Percentiles rank a stretch among this genome's conserved stretches.
Conservation (phyloP, 139 green algal genomes). For the Astrephomene gubernaculifera region DNA sequence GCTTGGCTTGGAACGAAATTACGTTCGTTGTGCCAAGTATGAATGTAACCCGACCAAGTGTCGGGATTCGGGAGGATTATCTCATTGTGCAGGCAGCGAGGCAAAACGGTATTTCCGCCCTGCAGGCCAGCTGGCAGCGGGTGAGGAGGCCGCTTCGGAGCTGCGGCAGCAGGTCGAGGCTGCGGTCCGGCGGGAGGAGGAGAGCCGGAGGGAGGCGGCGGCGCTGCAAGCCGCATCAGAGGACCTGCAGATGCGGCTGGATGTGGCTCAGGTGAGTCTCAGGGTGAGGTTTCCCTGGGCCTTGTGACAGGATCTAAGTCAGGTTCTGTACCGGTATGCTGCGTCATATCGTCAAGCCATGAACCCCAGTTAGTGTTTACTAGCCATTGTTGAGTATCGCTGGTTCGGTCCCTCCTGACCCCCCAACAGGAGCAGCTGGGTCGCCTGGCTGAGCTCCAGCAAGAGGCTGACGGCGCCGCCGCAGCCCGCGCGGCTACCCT, state of each 20-base stretch:
- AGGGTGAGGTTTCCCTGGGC: no score
- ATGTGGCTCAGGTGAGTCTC: slow-evolving; percentile 20
- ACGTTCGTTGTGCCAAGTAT: no score
- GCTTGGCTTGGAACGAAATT: no score
- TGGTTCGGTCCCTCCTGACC: no score
- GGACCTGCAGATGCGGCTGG: not conserved
- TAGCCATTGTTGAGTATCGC: no score
- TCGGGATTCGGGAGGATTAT: no score
- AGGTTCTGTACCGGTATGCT: no score
- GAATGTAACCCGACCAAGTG: no score
- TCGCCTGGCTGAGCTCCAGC: not conserved
- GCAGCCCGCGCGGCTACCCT: not conserved
- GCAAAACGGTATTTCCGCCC: not conserved
- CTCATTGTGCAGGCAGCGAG: no score
- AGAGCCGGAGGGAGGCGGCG: not conserved
- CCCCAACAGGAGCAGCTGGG: slow-evolving; percentile 42
- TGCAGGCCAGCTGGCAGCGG: not conserved
- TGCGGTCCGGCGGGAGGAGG: not conserved
- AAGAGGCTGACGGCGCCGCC: not conserved
- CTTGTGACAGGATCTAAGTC: no score
- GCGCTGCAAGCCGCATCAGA: not conserved
- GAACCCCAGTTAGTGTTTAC: no score
- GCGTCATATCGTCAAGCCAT: no score
- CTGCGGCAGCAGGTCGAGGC: not conserved
- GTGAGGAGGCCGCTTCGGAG: not conserved